Evolutionary conservation across 139 green algal genomes (phyloP).

Genomic region (Desmodesmus armatus): DNA sequence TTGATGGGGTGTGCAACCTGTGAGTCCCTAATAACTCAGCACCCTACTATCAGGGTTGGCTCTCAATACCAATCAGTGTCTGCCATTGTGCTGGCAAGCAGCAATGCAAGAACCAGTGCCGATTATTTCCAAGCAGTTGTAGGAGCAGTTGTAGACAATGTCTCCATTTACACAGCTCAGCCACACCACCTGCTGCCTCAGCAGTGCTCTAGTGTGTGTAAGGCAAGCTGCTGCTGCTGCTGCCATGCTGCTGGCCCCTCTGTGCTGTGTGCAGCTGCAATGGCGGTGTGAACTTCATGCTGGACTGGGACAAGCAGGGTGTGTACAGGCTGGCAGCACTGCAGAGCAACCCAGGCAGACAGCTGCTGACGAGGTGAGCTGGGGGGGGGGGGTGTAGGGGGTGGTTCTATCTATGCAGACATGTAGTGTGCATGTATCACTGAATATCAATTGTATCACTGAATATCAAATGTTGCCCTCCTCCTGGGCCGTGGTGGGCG

Average conservation of each 20-base stretch:
- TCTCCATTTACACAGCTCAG: neutral
- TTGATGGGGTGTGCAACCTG: slow-evolving; percentile 88
- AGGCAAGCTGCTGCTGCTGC: neutral
- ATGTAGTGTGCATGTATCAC: no score
- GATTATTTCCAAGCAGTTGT: no score
- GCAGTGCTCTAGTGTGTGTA: neutral
- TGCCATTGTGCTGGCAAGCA: neutral
- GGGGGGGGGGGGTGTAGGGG: no score
- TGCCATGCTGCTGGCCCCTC: neutral
- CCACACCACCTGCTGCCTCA: neutral
- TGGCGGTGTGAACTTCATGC: slow-evolving; percentile 83
- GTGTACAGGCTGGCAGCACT: slow-evolving; percentile 79
- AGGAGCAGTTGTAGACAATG: no score
- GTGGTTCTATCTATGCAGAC: no score
- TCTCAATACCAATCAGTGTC: no score
- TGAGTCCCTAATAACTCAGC: no score
- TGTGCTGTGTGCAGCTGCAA: slow-evolving; percentile 72
- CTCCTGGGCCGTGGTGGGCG: no score
- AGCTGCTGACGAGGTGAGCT: slow-evolving; percentile 65
- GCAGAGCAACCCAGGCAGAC: slow-evolving; percentile 72
- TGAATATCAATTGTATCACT: no score
- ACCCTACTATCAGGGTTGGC: no score
- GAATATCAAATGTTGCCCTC: no score
- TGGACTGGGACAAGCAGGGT: slow-evolving; percentile 70
- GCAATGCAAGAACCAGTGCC: neutral